Evolutionary conservation across 805 yeast genomes (phyloP), one percentile per base, ranked within the genome.

Genomic region (Cyberlindnera meyerae): DNA sequence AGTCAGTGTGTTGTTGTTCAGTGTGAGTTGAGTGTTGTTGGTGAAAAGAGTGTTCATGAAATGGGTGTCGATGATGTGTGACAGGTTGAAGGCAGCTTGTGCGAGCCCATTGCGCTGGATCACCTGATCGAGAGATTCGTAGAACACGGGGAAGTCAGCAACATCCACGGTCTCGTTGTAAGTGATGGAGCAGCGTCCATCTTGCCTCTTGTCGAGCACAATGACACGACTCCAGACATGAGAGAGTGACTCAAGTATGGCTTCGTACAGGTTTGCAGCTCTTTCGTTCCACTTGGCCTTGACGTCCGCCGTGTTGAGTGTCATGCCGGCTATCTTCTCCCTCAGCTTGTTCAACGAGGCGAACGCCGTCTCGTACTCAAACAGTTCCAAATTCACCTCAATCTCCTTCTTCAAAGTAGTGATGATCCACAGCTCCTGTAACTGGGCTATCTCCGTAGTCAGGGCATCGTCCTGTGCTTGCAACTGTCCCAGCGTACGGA

Each of bases 341-440:
- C 18, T 17, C 14, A 54, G 30, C 30, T 47, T 52, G 17, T 34
- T 28, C 28, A 54, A 27, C 1, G 51, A 48, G 6, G 39, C 26
- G 9, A 48, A 37, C n/a, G 44, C 55, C 9, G 45, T 42, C 31
- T 54, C 57, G 15, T 49, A 36, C 34, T 54, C 57, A 20, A 34
- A 42, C 21, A 52, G 24, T 18, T 51, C 56, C 21, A 51, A 13
- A 24, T 52, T 54, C 6, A 51, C 44, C 12, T 41, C 48, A 15
- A 51, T 40, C 33, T 54, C 58, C 27, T 47, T 49, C 17, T 51
- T 34, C 8, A 54, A 29, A 7, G 48, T 50, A 5, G 41, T 36
- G 2, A 52, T 29, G 12, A 51, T 34, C 58, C 58, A 54, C 2
- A 51, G 28, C 9, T 51, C 48, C 16, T 46, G 51, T 24, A 54